Conservation (phyloP, 192 early-diverging fungal species). For the Obelidium mucronatum region DNA sequence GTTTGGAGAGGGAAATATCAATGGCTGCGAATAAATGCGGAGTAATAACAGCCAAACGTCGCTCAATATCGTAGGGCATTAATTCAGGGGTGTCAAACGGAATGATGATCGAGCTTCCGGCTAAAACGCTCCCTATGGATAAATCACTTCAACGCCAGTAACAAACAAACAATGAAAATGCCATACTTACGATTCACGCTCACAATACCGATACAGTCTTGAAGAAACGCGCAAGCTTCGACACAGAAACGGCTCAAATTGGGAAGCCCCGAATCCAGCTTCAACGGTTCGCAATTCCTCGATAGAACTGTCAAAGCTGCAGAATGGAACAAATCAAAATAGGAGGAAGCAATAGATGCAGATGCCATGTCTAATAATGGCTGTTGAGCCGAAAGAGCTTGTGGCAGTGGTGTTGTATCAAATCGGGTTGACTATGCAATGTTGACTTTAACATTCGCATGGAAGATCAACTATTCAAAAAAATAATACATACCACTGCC, state of each 20-base stretch:
- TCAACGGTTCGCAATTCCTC: constrained; percentile 28
- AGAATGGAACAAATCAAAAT: constrained; percentile 33
- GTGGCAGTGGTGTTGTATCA: constrained; percentile 23
- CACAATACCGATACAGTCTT: constrained; percentile 35
- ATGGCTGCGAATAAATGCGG: constrained; percentile 25
- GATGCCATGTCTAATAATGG: constrained; percentile 10
- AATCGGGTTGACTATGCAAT: constrained; percentile 13
- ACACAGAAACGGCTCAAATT: constrained; percentile 22
- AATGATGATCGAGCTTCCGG: constrained; percentile 25
- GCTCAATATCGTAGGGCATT: constrained; percentile 22
- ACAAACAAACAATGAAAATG: too few relatives aligned
- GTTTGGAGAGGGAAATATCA: constrained; percentile 6
- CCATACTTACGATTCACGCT: constrained; percentile 17
- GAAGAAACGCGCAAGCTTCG: constrained; percentile 30
- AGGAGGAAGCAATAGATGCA: constrained; percentile 21
- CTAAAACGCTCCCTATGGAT: neutral
- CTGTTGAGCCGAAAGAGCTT: constrained; percentile 13
- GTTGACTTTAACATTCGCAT: neutral
- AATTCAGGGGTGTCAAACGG: constrained; percentile 35
- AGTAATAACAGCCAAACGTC: constrained; percentile 10
- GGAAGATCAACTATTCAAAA: neutral
- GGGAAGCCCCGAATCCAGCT: neutral
- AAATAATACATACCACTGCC: constrained; percentile 8
- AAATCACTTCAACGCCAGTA: too few relatives aligned
- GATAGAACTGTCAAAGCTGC: constrained; percentile 24